Base-by-base conservation (phyloP, 2,329 filamentous ascomycete species). In the Lachnellula suecica region DNA sequence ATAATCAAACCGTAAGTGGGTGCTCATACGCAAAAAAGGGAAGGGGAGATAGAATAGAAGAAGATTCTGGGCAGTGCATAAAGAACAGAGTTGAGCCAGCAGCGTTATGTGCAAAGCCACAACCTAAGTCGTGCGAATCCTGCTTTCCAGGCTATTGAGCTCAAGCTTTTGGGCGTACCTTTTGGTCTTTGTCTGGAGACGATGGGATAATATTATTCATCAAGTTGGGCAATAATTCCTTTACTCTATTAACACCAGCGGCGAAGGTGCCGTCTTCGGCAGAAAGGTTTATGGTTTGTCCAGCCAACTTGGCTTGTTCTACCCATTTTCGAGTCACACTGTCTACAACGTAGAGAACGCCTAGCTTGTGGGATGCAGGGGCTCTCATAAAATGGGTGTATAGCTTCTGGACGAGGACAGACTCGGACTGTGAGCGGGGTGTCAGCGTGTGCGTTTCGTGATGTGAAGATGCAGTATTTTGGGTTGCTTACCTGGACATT, bases 281-380 rank as follows among this genome's bases (percentile, higher is more conserved):
- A 72, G 84, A 81, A 72, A 82, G 85, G 74, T 88, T 89, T 72
- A 91, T 83, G 68, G 87, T 75, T 70, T 97, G 92, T 66, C 89
- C 89, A 63, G 88, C 82, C 68, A 86, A 83, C 75, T 92, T 94
- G 68, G 94, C 93, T 74, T 91, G 89, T 72, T 97, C 93, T 78
- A 96, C 85, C 93, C 94, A 99, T 78, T 95, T 93, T 75, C 94
- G 91, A 72, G 92, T 93, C 83, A 99, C 92, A 79, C 93, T 96
- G 82, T 99, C 94, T 92, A 99, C 90, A 76, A 97, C 92, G 86
- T 99, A 99, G 76, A 99, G 87, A 69, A 97, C 92, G 75, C 94
- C 94, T 73, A 99, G 83, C 77, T 99, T 99, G 83, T 99, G 93
- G 71, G 91, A 96, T 70, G 85, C 85, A 55, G 91, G 90, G 63